Evolutionary conservation across 129 eudicot genomes (phyloP).

Genomic region (Lonicera japonica): DNA sequence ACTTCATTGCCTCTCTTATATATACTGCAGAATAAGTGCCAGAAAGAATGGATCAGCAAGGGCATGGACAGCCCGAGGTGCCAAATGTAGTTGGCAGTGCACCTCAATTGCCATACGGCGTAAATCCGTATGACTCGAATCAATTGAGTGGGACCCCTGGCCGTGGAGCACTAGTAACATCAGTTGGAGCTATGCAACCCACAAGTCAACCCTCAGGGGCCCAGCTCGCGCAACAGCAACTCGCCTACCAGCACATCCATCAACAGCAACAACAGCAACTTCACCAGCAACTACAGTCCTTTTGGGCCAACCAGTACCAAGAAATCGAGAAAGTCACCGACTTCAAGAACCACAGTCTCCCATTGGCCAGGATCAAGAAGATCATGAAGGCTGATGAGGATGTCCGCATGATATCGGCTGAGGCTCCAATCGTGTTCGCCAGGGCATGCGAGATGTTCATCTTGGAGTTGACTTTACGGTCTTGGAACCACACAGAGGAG

Average conservation of each 20-base stretch:
- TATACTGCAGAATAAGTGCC: neutral
- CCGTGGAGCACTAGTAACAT: slow-evolving; percentile 34
- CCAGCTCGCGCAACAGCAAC: slow-evolving; percentile 54
- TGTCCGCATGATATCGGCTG: slow-evolving; percentile 80
- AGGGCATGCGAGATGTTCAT: slow-evolving; percentile 81
- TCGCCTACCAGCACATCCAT: slow-evolving; percentile 59
- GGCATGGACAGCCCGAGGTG: slow-evolving; percentile 52
- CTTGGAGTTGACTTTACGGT: slow-evolving; percentile 62
- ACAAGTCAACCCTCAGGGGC: slow-evolving; percentile 36
- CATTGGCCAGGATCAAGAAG: slow-evolving; percentile 80
- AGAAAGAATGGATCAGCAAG: slow-evolving; percentile 63
- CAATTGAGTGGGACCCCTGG: slow-evolving; percentile 41
- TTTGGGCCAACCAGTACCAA: slow-evolving; percentile 66
- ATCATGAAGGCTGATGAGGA: slow-evolving; percentile 91
- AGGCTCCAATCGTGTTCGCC: slow-evolving; percentile 77
- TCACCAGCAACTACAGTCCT: slow-evolving; percentile 58
- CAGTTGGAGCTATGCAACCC: slow-evolving; percentile 39
- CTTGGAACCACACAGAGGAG: slow-evolving; percentile 84
- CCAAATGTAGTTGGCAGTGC: slow-evolving; percentile 35
- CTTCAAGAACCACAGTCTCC: slow-evolving; percentile 84
- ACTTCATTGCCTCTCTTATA: no score
- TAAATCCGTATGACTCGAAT: slow-evolving; percentile 39
- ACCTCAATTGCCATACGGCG: slow-evolving; percentile 44
- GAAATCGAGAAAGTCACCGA: slow-evolving; percentile 61
- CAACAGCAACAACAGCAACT: slow-evolving; percentile 61